phyloP scores from a whole-genome alignment of 73 alveolate species.

The Paramecium pentaurelia region DNA sequence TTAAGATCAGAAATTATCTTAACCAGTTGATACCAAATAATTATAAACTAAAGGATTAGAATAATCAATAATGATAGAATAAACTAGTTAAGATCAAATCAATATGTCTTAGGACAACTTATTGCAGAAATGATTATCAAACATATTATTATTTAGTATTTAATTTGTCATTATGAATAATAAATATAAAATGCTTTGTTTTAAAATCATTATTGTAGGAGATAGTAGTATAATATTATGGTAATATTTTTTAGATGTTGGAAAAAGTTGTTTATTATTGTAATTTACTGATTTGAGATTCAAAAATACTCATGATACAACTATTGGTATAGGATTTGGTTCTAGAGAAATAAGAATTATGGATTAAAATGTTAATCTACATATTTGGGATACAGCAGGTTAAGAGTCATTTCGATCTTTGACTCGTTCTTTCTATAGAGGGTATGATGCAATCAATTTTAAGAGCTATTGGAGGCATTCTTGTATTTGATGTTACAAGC shows the following conservation, averaged over 20 bases:
- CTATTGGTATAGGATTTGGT: background rate
- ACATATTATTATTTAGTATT: background rate
- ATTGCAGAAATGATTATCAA: background rate
- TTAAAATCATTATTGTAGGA: background rate
- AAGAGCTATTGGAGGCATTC: slow-evolving; percentile 51
- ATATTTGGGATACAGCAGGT: slow-evolving; percentile 70
- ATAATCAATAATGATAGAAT: background rate
- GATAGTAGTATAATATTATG: background rate
- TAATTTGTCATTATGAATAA: background rate
- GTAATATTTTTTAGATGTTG: slow-evolving; percentile 40
- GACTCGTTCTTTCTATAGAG: background rate
- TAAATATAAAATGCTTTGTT: background rate
- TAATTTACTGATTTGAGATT: slow-evolving; percentile 69
- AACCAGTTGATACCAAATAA: background rate
- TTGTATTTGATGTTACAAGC: slow-evolving; percentile 23
- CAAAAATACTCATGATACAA: background rate
- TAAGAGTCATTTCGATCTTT: slow-evolving; percentile 58
- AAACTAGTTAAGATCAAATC: background rate
- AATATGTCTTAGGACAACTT: slow-evolving; percentile 21
- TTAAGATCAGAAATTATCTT: background rate
- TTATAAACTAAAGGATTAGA: background rate
- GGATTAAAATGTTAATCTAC: background rate
- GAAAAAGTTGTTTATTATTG: slow-evolving; percentile 66
- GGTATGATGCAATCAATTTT: background rate
- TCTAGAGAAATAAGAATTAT: background rate